Evolutionary conservation across 192 early-diverging fungal species (phyloP).

Genomic region (Kappamyces sp.): DNA sequence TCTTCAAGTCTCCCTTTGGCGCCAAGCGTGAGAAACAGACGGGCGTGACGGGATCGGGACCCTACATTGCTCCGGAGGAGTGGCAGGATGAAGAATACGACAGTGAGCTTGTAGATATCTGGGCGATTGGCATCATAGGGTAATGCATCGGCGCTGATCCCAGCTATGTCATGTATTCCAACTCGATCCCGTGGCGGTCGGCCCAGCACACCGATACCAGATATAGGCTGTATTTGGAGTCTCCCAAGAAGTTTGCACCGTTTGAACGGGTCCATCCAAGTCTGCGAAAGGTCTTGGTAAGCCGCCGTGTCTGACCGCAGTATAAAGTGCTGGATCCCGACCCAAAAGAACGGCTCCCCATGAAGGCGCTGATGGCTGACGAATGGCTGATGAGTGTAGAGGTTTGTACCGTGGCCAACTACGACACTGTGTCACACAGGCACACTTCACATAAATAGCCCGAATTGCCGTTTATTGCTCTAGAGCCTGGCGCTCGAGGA

Average conservation of each 20-base stretch:
- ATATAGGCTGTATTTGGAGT: slow-evolving; percentile 44
- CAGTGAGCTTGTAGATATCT: slow-evolving; percentile 83
- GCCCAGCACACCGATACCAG: slow-evolving; percentile 34
- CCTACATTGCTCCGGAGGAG: slow-evolving; percentile 94
- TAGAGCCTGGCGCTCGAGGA: slow-evolving; percentile 6
- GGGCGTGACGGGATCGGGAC: slow-evolving; percentile 90
- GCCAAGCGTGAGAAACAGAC: slow-evolving; percentile 66
- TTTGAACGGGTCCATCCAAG: slow-evolving; percentile 66
- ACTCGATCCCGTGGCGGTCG: slow-evolving; percentile 52
- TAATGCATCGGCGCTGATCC: slow-evolving; percentile 72
- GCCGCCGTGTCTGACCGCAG: neutral
- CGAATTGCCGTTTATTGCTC: no score
- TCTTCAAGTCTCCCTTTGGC: slow-evolving; percentile 88
- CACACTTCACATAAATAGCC: no score
- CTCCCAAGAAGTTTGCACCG: slow-evolving; percentile 56
- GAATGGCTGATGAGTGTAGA: slow-evolving; percentile 63
- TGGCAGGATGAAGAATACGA: slow-evolving; percentile 77
- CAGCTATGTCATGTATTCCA: slow-evolving; percentile 55
- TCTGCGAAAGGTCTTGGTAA: slow-evolving; percentile 63
- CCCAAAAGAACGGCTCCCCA: slow-evolving; percentile 58
- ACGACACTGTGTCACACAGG: slow-evolving; percentile 15
- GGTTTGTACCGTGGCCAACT: slow-evolving; percentile 45
- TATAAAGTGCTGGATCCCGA: slow-evolving; percentile 23
- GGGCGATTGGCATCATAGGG: slow-evolving; percentile 91
- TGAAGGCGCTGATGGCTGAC: slow-evolving; percentile 60